Conservation (phyloP, 805 yeast genomes). For the Sugiyamaella lignohabitans region DNA sequence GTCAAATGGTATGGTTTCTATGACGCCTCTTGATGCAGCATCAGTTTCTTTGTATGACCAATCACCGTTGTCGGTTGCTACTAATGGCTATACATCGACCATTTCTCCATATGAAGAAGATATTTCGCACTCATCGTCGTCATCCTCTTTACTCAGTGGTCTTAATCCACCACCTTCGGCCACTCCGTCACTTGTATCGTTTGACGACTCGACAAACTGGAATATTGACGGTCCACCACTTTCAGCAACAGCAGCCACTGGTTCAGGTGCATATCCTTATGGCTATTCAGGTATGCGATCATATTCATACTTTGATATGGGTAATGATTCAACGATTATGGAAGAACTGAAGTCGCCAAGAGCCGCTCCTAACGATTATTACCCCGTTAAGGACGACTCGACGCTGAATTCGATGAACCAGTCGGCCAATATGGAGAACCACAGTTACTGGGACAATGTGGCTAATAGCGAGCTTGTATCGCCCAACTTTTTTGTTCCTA, state of each 20-base stretch:
- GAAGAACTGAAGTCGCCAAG: constrained; percentile 10
- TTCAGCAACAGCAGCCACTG: constrained; percentile 3
- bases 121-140: background rate
- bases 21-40: background rate
- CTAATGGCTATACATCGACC: background rate
- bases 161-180: constrained; percentile 4
- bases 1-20: background rate
- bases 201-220: constrained; percentile 3
- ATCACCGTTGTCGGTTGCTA: background rate
- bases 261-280: background rate
- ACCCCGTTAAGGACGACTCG: constrained; percentile 3
- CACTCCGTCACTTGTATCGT: constrained; percentile 4
- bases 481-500: constrained; percentile 15
- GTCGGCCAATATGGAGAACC: constrained; percentile 7
- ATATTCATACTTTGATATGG: constrained; percentile 10
- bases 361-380: background rate
- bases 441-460: constrained; percentile 20
- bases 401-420: background rate
- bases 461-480: constrained; percentile 19
- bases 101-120: background rate
- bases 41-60: background rate
- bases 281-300: constrained; percentile 4
- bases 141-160: constrained; percentile 1
- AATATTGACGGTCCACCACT: constrained; percentile 1
- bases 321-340: background rate